Evolutionary conservation across 192 early-diverging fungal genomes (phyloP), one percentile per base, ranked within the genome.

Genomic region (Backusella tuberculispora): DNA sequence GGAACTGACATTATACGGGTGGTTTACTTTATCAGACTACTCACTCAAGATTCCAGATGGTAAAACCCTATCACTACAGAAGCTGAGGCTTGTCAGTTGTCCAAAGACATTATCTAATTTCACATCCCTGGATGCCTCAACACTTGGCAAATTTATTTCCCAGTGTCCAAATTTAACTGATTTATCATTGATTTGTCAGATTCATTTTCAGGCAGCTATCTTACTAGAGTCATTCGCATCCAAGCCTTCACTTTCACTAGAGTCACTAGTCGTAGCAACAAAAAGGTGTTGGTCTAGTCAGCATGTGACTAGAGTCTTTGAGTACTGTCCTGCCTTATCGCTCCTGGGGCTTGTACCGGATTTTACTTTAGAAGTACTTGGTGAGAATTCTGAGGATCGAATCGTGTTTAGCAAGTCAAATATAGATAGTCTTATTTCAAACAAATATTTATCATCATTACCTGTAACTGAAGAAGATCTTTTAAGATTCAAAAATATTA

Each of bases 401-500:
- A 60, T 60, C 24, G 3, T 24, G 12, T 29, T 60, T 21, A 60
- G 5, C 53, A 60, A 60, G 53, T 26, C 21, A 24, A 26, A 60
- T 60, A 24, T 60, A 60, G 21, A 12, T 4, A 8, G 7, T 26
- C 9, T 60, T 10, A 26, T 60, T 24, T 24, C 53, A 60, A 60
- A 60, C n/a, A 12, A 60, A 60, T 60, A 60, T 12, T 26, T 60
- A 26, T 60, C 21, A 26, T 12, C 3, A 26, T 26, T 60, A 60
- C 53, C 7, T 26, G 7, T 60, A 9, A 26, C 53, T 24, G 53
- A 60, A 13, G 53, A 60, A n/a, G 7, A 26, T 26, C 7, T 60
- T 26, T 60, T 60, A 12, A 60, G 53, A 26, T 60, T 60, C 24
- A 60, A 60, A 60, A 60, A 60, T 24, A 60, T 60, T 60, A 26